phyloP scores from a whole-genome alignment of 2,329 filamentous ascomycete species.

The Penicillium paneum region DNA sequence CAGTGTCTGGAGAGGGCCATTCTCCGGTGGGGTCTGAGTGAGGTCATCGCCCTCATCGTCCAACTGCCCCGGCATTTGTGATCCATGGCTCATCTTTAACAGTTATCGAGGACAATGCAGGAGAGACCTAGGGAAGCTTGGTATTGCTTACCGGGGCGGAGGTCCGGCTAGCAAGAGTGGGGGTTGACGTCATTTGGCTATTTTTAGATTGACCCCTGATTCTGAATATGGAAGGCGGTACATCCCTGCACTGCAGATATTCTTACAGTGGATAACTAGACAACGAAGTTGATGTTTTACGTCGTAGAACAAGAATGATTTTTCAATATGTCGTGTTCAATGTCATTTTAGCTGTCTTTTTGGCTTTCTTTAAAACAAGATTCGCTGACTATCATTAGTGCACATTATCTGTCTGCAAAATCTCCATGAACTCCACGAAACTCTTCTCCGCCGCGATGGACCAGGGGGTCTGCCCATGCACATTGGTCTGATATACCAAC shows the following conservation, averaged over 20 bases:
- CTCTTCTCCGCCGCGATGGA: background rate
- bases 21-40: constrained; percentile 7
- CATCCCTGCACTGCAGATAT: too few species aligned
- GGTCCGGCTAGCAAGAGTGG: constrained; percentile 5
- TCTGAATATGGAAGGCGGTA: background rate
- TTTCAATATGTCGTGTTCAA: too few species aligned
- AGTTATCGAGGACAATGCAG: background rate
- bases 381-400: background rate
- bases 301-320: too few species aligned
- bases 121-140: background rate
- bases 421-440: background rate
- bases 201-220: background rate
- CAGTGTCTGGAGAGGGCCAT: constrained; percentile 6
- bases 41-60: constrained; percentile 7
- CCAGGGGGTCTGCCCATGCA: background rate
- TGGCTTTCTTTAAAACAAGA: too few species aligned
- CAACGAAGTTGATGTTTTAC: too few species aligned
- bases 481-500: constrained; percentile 1
- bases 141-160: constrained; percentile 1
- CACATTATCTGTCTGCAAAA: background rate
- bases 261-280: too few species aligned
- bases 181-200: constrained; percentile 12
- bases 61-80: constrained; percentile 9
- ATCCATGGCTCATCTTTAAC: constrained; percentile 14
- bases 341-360: too few species aligned